These are phyloP conservation scores for Climacium dendroides DNA, from an alignment of 225 moss, liverwort and hornwort species.

Conservation along the genomic window DNA sequence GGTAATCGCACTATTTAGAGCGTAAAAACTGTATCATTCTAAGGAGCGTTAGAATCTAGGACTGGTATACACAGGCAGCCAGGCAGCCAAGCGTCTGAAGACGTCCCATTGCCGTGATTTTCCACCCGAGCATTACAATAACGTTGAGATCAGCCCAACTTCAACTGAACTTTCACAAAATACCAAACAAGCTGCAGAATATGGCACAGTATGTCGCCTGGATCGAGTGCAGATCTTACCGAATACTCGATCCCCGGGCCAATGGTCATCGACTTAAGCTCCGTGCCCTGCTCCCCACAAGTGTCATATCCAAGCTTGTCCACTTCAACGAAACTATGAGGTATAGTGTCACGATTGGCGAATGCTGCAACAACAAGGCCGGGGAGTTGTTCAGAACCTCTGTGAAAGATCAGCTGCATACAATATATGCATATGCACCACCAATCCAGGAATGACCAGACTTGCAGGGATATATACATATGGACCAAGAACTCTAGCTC, in stretches of 20 bases:
- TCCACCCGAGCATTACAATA: neutral
- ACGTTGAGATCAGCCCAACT: neutral
- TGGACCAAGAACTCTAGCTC: neutral
- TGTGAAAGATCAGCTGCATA: neutral
- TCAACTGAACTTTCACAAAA: neutral
- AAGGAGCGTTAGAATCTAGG: neutral
- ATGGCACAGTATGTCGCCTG: neutral
- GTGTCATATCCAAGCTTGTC: neutral
- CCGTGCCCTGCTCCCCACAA: neutral
- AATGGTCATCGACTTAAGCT: accelerated
- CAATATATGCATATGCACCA: neutral
- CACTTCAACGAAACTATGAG: neutral
- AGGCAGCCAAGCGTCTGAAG: neutral
- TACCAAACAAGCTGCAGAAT: neutral
- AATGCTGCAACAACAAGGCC: neutral
- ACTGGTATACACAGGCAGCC: too few relatives aligned
- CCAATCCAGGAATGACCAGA: neutral
- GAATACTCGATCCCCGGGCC: neutral
- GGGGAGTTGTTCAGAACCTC: neutral
- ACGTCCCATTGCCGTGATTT: neutral
- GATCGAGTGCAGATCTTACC: neutral
- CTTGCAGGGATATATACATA: neutral
- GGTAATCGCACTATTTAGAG: neutral
- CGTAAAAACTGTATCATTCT: neutral
- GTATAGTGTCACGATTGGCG: neutral